Conservation (phyloP, 495 filamentous ascomycete genomes). For the Penicillium bovifimosum region DNA sequence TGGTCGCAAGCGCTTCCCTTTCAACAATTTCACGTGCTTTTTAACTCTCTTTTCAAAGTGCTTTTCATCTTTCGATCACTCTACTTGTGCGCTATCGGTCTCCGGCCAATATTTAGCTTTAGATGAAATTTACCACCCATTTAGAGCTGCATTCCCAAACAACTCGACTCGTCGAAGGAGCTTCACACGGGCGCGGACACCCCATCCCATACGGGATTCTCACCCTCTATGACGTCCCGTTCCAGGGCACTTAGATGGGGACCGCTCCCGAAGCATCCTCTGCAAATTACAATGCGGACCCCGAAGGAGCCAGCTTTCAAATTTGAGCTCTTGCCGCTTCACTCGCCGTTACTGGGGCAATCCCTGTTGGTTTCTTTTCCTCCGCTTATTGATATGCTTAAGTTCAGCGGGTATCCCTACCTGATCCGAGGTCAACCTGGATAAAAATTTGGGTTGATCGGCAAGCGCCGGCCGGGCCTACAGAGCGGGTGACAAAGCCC, state of each 20-base stretch:
- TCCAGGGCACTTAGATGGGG: conserved; percentile 55
- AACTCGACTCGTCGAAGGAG: conserved; percentile 36
- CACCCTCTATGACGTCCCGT: conserved; percentile 57
- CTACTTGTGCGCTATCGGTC: conserved; percentile 71
- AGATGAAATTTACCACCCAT: conserved; percentile 69
- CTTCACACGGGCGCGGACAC: conserved; percentile 47
- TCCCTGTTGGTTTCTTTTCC: conserved; percentile 68
- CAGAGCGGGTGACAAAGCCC: conserved; percentile 28
- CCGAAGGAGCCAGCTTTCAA: conserved; percentile 56
- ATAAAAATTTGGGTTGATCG: conserved; percentile 17
- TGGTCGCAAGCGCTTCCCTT: conserved; percentile 66
- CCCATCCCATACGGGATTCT: conserved; percentile 54
- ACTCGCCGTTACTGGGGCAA: conserved; percentile 66
- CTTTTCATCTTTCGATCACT: conserved; percentile 45
- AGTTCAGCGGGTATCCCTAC: conserved; percentile 59
- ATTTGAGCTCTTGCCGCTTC: conserved; percentile 68
- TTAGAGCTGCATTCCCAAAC: conserved; percentile 26
- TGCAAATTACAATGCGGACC: conserved; percentile 63
- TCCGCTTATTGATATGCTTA: conserved; percentile 64
- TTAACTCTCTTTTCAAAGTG: conserved; percentile 61
- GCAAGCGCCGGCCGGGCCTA: conserved; percentile 13
- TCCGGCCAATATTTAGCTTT: conserved; percentile 69
- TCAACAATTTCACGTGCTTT: conserved; percentile 73
- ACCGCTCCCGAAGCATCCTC: conserved; percentile 55
- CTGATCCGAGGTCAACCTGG: conserved; percentile 60